Evolutionary conservation across 139 green algal species (phyloP), one percentile per base, ranked within the genome.

Genomic region (Micromonas pusilla): DNA sequence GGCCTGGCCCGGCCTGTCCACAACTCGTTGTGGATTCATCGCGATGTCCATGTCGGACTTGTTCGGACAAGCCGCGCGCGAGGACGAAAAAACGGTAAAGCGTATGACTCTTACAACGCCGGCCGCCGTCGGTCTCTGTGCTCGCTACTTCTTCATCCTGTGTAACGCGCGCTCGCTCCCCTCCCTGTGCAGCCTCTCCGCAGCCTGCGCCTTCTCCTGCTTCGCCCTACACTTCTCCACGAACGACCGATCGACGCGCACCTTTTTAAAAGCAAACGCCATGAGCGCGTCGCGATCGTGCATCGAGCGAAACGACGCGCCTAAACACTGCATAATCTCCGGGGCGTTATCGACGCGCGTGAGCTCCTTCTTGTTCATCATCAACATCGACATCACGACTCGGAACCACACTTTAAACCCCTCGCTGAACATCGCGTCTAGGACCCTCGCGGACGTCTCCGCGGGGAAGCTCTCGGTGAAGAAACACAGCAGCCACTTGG

Each of bases 401-500:
- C 80, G 60, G 73, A 70, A 73, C 37, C 80, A 65, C 20, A 84
- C 80, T 30, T 84, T 84, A 2, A 52, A 37, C 4, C 80, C 80
- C 53, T 84, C 73, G 66, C n/a, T 36, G 26, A 81, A 36, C 13
- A 84, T n/a, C 32, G 45, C 53, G 62, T 84, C 80, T 60, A 76
- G 73, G 4, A 84, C 45, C 23, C 80, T 30, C 66, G 80, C 80
- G 26, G 63, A 34, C 2, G 80, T 81, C 45, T 78, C 72, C 23
- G 80, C 63, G 20, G 80, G 80, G 4, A 84, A 53, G 6, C 33
- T 68, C 30, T 77, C 53, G 73, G 36, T 57, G 37, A 77, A 81
- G 34, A 84, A n/a, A 62, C 66, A 74, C 0, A 84, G 38, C 28
- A 84, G 73, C 80, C 80, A 84, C 33, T 80, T 76, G 26, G 70